Conservation (phyloP, 2,329 filamentous ascomycete species). For the Aspergillus fijiensis region DNA sequence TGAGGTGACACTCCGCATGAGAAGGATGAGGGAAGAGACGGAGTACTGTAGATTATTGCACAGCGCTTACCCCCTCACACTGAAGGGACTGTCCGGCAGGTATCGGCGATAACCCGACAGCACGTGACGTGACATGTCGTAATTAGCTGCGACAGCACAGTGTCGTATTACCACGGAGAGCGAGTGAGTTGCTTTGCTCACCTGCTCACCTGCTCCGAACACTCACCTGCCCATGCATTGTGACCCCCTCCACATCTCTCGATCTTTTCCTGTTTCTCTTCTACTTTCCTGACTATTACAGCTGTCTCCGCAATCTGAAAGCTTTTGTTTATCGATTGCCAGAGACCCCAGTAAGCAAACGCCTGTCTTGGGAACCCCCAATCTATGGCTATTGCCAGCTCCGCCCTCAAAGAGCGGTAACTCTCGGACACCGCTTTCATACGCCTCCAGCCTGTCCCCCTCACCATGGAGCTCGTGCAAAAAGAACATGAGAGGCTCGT, state of each 20-base stretch:
- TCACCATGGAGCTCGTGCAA: slow-evolving; percentile 63
- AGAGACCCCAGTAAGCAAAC: not conserved
- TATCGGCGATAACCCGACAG: not conserved
- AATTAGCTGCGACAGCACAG: slow-evolving; percentile 3
- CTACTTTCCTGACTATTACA: not conserved
- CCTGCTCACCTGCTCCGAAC: not conserved
- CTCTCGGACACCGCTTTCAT: slow-evolving; percentile 28
- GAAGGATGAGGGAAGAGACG: no score
- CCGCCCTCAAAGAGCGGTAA: slow-evolving; percentile 27
- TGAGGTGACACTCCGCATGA: no score
- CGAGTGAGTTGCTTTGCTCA: not conserved
- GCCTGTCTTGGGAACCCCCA: not conserved
- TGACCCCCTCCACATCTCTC: not conserved
- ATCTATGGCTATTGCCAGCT: slow-evolving; percentile 27
- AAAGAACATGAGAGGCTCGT: slow-evolving; percentile 73
- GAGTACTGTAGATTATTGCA: no score
- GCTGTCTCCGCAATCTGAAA: no score
- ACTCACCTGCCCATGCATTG: slow-evolving; percentile 1
- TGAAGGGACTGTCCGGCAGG: not conserved
- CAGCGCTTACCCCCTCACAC: no score
- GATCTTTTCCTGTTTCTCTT: not conserved
- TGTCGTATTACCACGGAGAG: not conserved
- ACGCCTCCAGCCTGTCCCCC: not conserved
- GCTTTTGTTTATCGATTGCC: no score
- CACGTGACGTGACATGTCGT: slow-evolving; percentile 17